phyloP scores from a whole-genome alignment of 2,329 filamentous ascomycete genomes.

The Orbilia brochopaga region DNA sequence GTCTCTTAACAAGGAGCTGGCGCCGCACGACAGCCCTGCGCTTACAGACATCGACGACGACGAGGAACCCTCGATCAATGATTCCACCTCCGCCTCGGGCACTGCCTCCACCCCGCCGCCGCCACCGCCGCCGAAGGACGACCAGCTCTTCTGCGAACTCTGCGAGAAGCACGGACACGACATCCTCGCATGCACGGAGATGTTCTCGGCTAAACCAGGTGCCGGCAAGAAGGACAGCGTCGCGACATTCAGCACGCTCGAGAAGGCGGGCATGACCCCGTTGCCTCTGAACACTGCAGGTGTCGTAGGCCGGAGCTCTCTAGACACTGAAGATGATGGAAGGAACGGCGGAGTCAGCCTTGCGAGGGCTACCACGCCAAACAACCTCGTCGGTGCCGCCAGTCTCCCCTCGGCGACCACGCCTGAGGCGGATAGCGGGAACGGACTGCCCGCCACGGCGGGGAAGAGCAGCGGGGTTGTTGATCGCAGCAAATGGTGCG shows the following conservation, averaged over 20 bases:
- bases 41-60: constrained; percentile 48
- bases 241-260: constrained; percentile 45
- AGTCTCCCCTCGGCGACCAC: constrained; percentile 55
- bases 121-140: constrained; percentile 54
- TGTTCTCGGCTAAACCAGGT: constrained; percentile 66
- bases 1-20: constrained; percentile 1
- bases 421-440: constrained; percentile 65
- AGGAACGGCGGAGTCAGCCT: constrained; percentile 37
- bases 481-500: constrained; percentile 92
- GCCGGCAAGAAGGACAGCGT: constrained; percentile 48
- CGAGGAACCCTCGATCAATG: constrained; percentile 25
- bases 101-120: constrained; percentile 50
- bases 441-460: constrained; percentile 68
- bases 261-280: constrained; percentile 44
- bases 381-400: constrained; percentile 30
- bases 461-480: constrained; percentile 79
- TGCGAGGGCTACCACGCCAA: constrained; percentile 31
- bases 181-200: constrained; percentile 90
- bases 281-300: constrained; percentile 43
- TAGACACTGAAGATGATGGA: constrained; percentile 38
- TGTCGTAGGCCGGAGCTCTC: constrained; percentile 34
- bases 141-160: constrained; percentile 76
- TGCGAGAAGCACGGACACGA: constrained; percentile 92
- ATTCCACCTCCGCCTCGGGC: constrained; percentile 8
- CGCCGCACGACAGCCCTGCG: constrained; percentile 24